A percentile compares a stretch with the other conserved stretches of the same genome.
phyloP scores from a whole-genome alignment of 352 stramenopile species.

The Phytophthora podocarpi region DNA sequence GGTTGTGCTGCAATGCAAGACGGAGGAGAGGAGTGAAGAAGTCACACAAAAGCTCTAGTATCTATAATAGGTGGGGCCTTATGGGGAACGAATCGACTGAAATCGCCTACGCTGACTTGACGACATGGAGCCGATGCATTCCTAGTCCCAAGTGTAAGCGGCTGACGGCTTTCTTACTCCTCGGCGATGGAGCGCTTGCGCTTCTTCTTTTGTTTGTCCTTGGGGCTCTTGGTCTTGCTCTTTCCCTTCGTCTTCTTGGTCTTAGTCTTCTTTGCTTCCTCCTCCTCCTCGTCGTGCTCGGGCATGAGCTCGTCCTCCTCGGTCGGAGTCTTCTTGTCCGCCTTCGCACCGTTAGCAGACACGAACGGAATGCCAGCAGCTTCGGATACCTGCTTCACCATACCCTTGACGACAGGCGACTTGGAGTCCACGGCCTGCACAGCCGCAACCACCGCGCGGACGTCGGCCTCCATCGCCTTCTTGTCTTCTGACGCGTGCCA shows the following conservation, averaged over 20 bases:
- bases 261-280: slow-evolving; percentile 18
- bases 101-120: neutral
- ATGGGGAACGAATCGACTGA: neutral
- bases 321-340: slow-evolving; percentile 31
- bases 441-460: slow-evolving; percentile 47
- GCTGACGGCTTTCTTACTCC: slow-evolving; percentile 29
- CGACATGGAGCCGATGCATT: slow-evolving; percentile 1
- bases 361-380: slow-evolving; percentile 44
- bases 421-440: slow-evolving; percentile 55
- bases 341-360: slow-evolving; percentile 16
- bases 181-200: slow-evolving; percentile 50
- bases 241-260: slow-evolving; percentile 20
- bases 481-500: slow-evolving; percentile 38
- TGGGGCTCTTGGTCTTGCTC: slow-evolving; percentile 57
- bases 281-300: slow-evolving; percentile 27
- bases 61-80: slow-evolving; percentile 44
- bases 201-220: slow-evolving; percentile 58
- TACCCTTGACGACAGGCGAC: slow-evolving; percentile 74
- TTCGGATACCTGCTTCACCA: slow-evolving; percentile 69
- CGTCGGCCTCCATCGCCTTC: slow-evolving; percentile 25
- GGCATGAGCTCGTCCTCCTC: slow-evolving; percentile 33
- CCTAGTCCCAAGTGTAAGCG: slow-evolving; percentile 21
- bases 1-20: no score
- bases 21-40: neutral
- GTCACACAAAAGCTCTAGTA: slow-evolving; percentile 42